Evolutionary conservation across 169 alveolate genomes (phyloP).

Genomic region (Plasmodium knowlesi): DNA sequence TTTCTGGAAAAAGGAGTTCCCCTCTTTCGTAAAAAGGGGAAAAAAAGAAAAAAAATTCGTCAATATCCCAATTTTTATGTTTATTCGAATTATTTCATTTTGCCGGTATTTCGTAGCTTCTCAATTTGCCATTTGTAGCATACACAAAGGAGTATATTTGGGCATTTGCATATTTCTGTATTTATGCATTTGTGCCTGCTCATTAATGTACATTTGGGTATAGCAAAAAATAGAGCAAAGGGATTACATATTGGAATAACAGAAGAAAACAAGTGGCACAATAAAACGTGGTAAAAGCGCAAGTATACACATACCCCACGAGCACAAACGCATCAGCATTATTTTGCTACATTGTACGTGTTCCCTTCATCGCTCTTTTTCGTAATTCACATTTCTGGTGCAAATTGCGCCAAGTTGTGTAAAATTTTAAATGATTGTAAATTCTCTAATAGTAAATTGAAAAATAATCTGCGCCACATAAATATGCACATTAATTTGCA

Average conservation of each 20-base stretch:
- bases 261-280: not conserved
- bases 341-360: not conserved
- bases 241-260: not conserved
- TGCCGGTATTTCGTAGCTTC: not conserved
- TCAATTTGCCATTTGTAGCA: not conserved
- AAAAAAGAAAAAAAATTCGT: slow-evolving; percentile 4
- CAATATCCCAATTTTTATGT: not conserved
- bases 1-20: not conserved
- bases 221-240: not conserved
- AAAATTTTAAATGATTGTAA: slow-evolving; percentile 8
- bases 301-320: not conserved
- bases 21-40: not conserved
- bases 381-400: not conserved
- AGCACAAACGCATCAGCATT: not conserved
- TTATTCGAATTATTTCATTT: not conserved
- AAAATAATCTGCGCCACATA: not conserved
- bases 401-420: slow-evolving; percentile 11
- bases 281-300: not conserved
- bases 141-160: not conserved
- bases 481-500: not conserved
- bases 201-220: not conserved
- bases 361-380: not conserved
- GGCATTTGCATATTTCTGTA: not conserved
- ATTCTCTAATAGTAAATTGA: not conserved
- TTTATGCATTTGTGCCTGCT: not conserved